Evolutionary conservation across 805 yeast genomes (phyloP).

Genomic region (Wickerhamiella domercqiae): DNA sequence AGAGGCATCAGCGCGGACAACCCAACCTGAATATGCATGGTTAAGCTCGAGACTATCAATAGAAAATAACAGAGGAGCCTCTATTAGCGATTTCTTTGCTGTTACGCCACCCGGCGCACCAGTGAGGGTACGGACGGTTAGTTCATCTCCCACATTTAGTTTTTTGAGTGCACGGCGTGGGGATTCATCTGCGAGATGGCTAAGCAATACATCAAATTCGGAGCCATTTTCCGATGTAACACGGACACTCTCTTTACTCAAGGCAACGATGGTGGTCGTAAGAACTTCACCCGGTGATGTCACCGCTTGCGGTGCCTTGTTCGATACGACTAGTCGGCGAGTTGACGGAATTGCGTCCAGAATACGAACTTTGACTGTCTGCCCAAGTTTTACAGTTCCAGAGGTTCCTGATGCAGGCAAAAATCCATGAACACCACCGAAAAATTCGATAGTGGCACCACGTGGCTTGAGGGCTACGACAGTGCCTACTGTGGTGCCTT

Average conservation of each 20-base stretch:
- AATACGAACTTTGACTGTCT: slow-evolving; percentile 62
- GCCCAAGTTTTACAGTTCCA: slow-evolving; percentile 74
- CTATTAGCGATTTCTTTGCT: slow-evolving; percentile 51
- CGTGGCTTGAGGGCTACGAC: slow-evolving; percentile 52
- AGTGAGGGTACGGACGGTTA: slow-evolving; percentile 51
- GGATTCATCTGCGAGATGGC: slow-evolving; percentile 39
- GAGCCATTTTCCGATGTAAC: slow-evolving; percentile 43
- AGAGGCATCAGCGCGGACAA: slow-evolving; percentile 53
- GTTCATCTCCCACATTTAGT: slow-evolving; percentile 41
- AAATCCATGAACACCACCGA: slow-evolving; percentile 62
- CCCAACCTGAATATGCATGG: slow-evolving; percentile 49
- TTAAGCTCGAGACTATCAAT: slow-evolving; percentile 44
- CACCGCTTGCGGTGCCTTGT: slow-evolving; percentile 27
- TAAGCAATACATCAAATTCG: slow-evolving; percentile 51
- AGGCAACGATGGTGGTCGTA: slow-evolving; percentile 40
- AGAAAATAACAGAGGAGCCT: slow-evolving; percentile 43
- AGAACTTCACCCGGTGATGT: slow-evolving; percentile 5
- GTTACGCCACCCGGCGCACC: slow-evolving; percentile 44
- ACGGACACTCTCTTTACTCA: slow-evolving; percentile 54
- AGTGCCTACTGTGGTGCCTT: slow-evolving; percentile 52
- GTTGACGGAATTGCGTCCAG: slow-evolving; percentile 39
- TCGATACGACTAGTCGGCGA: slow-evolving; percentile 51
- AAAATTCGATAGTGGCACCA: slow-evolving; percentile 77
- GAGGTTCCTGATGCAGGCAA: slow-evolving; percentile 80
- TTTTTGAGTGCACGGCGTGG: slow-evolving; percentile 62